phyloP scores from a whole-genome alignment of 2,329 filamentous ascomycete species.

The Penicillium sp. region DNA sequence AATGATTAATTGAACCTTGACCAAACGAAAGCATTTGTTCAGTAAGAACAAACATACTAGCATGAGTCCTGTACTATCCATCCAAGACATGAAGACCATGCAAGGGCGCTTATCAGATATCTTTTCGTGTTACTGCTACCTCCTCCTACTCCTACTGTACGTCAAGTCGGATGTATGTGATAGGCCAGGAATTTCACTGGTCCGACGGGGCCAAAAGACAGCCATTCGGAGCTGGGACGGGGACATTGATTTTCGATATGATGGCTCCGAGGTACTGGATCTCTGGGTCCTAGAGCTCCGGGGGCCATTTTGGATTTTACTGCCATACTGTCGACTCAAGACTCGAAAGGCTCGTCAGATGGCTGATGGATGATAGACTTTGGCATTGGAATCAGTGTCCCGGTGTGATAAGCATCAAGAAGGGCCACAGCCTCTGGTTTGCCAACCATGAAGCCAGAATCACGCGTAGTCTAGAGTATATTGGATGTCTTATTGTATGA shows the following conservation, averaged over 20 bases:
- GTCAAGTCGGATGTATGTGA: no score
- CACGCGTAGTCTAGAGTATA: background rate
- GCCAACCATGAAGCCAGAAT: background rate
- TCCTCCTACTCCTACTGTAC: no score
- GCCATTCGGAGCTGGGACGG: background rate
- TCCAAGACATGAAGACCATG: background rate
- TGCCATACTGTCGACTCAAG: background rate
- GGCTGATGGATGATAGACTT: no score
- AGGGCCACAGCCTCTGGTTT: background rate
- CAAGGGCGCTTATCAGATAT: background rate
- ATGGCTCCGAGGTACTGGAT: background rate
- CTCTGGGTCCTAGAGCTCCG: background rate
- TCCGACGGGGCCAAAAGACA: background rate
- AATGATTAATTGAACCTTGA: background rate
- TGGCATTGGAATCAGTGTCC: no score
- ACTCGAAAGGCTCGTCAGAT: background rate
- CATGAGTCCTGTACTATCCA: background rate
- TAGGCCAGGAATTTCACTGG: background rate
- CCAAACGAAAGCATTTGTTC: background rate
- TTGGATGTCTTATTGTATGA: background rate
- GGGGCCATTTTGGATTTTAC: background rate
- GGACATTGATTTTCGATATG: background rate
- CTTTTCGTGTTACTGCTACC: background rate
- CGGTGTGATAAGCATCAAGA: background rate
- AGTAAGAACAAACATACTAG: no score